Evolutionary conservation across 345 rosid species (phyloP).

Genomic region (Moricandia arvensis): DNA sequence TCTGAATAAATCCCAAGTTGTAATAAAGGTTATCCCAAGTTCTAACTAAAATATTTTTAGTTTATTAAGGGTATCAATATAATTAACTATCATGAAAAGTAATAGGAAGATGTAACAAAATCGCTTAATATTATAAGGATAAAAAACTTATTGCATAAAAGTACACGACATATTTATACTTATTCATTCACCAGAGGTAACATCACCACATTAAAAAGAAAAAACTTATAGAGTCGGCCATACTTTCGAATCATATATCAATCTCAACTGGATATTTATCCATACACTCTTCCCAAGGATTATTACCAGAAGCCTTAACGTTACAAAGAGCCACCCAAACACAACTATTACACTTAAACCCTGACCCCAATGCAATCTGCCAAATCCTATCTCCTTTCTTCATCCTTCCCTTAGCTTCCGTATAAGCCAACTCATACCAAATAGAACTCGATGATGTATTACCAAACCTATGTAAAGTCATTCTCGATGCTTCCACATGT

Average conservation of each 20-base stretch:
- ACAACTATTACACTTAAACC: constrained; percentile 66
- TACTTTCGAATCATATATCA: constrained; percentile 14
- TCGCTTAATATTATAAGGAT: no score
- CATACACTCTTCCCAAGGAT: constrained; percentile 54
- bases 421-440: constrained; percentile 64
- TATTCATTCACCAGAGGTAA: background rate
- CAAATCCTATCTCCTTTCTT: constrained; percentile 55
- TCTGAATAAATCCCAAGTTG: constrained; percentile 39
- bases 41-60: no score
- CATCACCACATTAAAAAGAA: background rate
- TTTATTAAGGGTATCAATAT: no score
- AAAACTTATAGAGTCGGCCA: background rate
- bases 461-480: constrained; percentile 68
- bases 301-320: constrained; percentile 42
- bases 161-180: background rate
- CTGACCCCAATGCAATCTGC: constrained; percentile 71
- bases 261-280: constrained; percentile 40
- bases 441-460: constrained; percentile 62
- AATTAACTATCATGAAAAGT: no score
- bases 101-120: no score
- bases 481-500: constrained; percentile 63
- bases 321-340: constrained; percentile 47
- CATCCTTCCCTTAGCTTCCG: constrained; percentile 60
- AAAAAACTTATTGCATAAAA: background rate
- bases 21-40: no score